phyloP scores from a whole-genome alignment of 495 filamentous ascomycete genomes.

The Hamigera avellanea region DNA sequence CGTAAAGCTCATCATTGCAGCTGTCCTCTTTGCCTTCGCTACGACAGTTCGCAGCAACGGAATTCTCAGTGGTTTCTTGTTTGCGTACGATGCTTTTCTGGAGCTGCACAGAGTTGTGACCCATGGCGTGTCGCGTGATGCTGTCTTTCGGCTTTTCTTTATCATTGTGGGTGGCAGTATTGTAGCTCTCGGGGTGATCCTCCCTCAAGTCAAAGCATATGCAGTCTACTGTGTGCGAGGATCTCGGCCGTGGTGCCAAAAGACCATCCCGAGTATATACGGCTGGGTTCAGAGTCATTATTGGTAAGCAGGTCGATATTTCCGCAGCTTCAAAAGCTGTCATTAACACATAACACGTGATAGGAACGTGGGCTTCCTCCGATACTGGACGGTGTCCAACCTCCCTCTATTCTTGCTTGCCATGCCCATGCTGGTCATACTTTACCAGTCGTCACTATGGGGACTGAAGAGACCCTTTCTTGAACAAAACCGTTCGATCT shows the following conservation, averaged over 20 bases:
- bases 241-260: slow-evolving; percentile 62
- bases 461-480: slow-evolving; percentile 18
- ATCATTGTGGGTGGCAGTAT: slow-evolving; percentile 53
- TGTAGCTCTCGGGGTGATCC: slow-evolving; percentile 50
- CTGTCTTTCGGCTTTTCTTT: slow-evolving; percentile 34
- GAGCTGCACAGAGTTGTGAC: slow-evolving; percentile 20
- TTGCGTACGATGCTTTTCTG: slow-evolving; percentile 45
- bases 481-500: slow-evolving; percentile 9
- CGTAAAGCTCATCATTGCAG: slow-evolving; percentile 43
- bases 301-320: slow-evolving; percentile 49
- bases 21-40: slow-evolving; percentile 59
- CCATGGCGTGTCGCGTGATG: slow-evolving; percentile 13
- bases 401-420: slow-evolving; percentile 81
- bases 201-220: slow-evolving; percentile 72
- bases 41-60: slow-evolving; percentile 78
- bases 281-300: slow-evolving; percentile 79
- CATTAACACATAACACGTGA: slow-evolving; percentile 5
- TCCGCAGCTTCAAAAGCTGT: background rate
- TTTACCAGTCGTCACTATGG: slow-evolving; percentile 50
- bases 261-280: slow-evolving; percentile 71
- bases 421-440: slow-evolving; percentile 60
- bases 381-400: slow-evolving; percentile 84
- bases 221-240: slow-evolving; percentile 48
- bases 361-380: slow-evolving; percentile 79
- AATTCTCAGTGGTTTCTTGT: slow-evolving; percentile 65